Conservation (phyloP, 768 basidiomycete genomes). For the Exidia glandulosa region DNA sequence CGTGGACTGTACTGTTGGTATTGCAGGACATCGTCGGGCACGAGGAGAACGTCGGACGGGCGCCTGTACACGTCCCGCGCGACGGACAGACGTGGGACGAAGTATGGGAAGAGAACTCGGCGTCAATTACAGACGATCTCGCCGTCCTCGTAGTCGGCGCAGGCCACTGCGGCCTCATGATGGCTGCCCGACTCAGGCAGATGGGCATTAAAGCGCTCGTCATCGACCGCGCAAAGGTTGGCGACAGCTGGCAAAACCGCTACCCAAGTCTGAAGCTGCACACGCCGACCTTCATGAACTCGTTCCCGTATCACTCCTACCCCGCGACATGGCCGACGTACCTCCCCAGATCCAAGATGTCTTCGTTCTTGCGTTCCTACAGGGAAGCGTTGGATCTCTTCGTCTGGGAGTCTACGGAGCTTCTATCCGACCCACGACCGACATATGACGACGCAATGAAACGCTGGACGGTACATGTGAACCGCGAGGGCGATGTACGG, state of each 20-base stretch:
- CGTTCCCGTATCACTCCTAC: constrained; percentile 26
- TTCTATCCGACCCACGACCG: constrained; percentile 17
- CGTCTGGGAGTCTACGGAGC: constrained; percentile 30
- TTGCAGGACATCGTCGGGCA: constrained; percentile 25
- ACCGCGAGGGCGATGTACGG: constrained; percentile 17
- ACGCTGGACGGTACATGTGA: constrained; percentile 25
- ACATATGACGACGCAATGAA: constrained; percentile 20
- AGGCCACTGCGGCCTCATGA: constrained; percentile 31
- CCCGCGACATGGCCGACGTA: constrained; percentile 31
- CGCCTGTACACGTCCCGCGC: neutral
- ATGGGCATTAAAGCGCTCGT: constrained; percentile 29
- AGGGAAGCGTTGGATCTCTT: constrained; percentile 28
- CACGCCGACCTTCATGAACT: constrained; percentile 5
- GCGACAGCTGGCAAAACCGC: constrained; percentile 32
- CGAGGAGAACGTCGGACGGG: constrained; percentile 7
- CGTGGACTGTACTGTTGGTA: constrained; percentile 22
- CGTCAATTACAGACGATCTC: too few relatives aligned
- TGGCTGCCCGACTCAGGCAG: constrained; percentile 32
- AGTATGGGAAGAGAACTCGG: neutral
- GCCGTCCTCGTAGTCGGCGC: constrained; percentile 28
- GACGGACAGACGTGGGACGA: neutral
- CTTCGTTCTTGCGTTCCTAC: constrained; percentile 35
- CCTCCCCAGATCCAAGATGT: constrained; percentile 31
- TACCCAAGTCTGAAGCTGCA: constrained; percentile 34
- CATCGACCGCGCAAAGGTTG: constrained; percentile 26